Conservation (phyloP, 2,329 filamentous ascomycete species). For the Sarocladiaceae sp. region DNA sequence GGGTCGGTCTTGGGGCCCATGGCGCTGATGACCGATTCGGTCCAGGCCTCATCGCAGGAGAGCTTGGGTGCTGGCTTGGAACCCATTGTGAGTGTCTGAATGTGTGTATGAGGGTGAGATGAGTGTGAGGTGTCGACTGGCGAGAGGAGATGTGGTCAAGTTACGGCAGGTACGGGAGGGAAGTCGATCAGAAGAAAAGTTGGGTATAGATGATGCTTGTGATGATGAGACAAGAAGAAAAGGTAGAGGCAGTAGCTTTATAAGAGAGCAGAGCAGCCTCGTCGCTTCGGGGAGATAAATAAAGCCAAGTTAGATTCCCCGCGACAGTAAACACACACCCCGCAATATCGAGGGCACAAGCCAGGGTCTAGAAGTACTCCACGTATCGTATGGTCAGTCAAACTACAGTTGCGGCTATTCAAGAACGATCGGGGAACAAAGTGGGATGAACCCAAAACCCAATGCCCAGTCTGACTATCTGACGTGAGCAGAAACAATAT, state of each 20-base stretch:
- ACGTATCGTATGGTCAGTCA: neutral
- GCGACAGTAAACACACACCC: too few species aligned
- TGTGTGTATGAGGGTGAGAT: neutral
- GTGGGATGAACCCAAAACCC: neutral
- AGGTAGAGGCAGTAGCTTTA: too few species aligned
- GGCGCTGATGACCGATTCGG: conserved; percentile 59
- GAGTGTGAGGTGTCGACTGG: neutral
- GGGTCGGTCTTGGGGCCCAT: conserved; percentile 70
- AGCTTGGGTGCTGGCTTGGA: conserved; percentile 2
- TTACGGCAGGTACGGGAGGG: too few species aligned
- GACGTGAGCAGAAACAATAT: neutral
- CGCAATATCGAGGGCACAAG: too few species aligned
- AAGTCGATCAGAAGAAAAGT: too few species aligned
- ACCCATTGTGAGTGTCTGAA: neutral
- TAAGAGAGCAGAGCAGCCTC: too few species aligned
- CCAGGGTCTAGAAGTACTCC: too few species aligned
- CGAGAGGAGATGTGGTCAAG: too few species aligned
- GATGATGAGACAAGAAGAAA: too few species aligned
- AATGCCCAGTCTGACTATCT: neutral
- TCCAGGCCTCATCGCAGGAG: conserved; percentile 8
- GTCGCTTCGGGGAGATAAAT: neutral
- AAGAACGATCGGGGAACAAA: neutral
- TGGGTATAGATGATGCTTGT: too few species aligned
- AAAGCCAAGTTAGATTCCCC: neutral
- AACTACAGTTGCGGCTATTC: neutral